A percentile compares a stretch with the other conserved stretches of the same genome.
Evolutionary conservation across 306 rosid genomes (phyloP).

Genomic region (Castanea crenata): DNA sequence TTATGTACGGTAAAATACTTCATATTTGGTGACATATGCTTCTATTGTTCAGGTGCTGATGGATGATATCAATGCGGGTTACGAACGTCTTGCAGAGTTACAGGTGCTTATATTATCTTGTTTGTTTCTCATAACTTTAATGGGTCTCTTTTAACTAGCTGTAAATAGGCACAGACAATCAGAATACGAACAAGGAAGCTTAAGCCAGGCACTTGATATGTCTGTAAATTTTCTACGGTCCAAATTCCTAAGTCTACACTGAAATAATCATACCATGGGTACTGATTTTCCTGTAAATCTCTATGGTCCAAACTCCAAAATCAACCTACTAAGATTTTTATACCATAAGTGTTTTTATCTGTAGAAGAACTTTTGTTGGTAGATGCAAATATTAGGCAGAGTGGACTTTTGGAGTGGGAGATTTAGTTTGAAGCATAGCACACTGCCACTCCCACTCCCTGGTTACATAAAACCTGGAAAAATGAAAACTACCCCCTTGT

Average conservation of each 20-base stretch:
- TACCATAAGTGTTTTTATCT: neutral
- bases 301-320: neutral
- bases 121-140: slow-evolving; percentile 4
- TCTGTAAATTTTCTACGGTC: neutral
- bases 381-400: neutral
- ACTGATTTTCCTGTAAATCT: neutral
- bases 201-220: neutral
- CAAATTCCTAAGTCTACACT: neutral
- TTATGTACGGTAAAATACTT: neutral
- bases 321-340: neutral
- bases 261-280: neutral
- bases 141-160: neutral
- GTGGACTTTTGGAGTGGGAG: neutral
- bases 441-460: neutral
- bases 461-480: neutral
- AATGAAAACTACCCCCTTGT: too few species aligned
- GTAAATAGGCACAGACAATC: neutral
- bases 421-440: neutral
- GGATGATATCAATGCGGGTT: slow-evolving; percentile 96
- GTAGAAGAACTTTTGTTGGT: neutral
- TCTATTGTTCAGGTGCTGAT: slow-evolving; percentile 63
- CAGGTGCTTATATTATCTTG: slow-evolving; percentile 51
- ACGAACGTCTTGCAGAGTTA: slow-evolving; percentile 85
- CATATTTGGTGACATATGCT: slow-evolving; percentile 22
- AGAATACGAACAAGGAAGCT: neutral